A percentile compares a stretch with the other conserved stretches of the same genome.
phyloP scores from a whole-genome alignment of 768 basidiomycete genomes.

The Royoungia palumana region DNA sequence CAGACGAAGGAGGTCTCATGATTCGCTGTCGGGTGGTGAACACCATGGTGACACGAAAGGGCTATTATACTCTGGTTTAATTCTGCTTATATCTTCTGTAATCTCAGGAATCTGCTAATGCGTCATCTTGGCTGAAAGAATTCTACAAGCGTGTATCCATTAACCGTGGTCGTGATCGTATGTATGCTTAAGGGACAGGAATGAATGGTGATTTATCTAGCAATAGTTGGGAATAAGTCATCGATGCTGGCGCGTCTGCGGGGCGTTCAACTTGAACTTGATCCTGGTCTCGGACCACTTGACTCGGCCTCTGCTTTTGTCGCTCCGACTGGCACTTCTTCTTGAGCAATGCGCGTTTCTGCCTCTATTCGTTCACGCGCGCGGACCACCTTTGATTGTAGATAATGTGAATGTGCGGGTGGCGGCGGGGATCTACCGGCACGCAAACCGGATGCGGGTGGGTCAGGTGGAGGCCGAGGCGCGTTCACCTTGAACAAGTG shows the following conservation, averaged over 20 bases:
- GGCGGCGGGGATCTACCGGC: conserved; percentile 42
- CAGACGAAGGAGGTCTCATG: conserved; percentile 8
- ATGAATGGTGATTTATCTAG: conserved; percentile 33
- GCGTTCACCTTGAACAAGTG: conserved; percentile 89
- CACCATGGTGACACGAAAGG: neutral
- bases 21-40: no score
- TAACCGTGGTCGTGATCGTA: conserved; percentile 13
- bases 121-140: neutral
- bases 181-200: conserved; percentile 14
- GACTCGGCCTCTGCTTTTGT: conserved; percentile 20
- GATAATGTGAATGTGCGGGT: conserved; percentile 76
- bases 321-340: conserved; percentile 15
- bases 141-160: no score
- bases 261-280: conserved; percentile 16
- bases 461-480: conserved; percentile 55
- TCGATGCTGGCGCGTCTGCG: conserved; percentile 3
- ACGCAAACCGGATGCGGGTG: conserved; percentile 35
- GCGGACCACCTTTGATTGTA: conserved; percentile 95
- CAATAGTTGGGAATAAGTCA: conserved; percentile 15
- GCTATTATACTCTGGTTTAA: neutral
- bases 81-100: neutral
- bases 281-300: conserved; percentile 16
- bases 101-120: neutral
- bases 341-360: conserved; percentile 46
- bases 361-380: conserved; percentile 95